Conservation (phyloP, 2,329 filamentous ascomycete genomes). For the Coleophoma cylindrospora region DNA sequence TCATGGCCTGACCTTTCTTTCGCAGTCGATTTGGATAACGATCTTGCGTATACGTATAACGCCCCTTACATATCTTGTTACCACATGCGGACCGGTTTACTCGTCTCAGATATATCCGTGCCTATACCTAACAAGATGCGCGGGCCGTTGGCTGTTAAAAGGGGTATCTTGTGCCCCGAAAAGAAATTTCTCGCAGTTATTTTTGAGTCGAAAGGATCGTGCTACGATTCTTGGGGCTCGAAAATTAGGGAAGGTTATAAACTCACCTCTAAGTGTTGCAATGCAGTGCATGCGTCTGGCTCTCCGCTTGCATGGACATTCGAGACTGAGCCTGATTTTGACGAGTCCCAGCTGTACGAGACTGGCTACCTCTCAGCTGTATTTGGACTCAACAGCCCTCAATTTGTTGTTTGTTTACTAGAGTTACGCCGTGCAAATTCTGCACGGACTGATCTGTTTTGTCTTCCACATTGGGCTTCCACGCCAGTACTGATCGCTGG, state of each 20-base stretch:
- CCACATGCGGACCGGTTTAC: conserved; percentile 1
- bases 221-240: background rate
- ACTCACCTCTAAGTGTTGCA: background rate
- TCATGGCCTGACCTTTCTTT: background rate
- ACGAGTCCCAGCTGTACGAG: background rate
- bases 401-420: conserved; percentile 2
- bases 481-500: background rate
- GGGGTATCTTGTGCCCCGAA: background rate
- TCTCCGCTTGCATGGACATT: background rate
- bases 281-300: background rate
- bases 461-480: background rate
- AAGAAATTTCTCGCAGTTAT: background rate
- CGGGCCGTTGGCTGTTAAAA: background rate
- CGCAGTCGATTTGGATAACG: background rate
- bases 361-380: background rate
- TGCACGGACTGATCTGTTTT: conserved; percentile 1
- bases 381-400: background rate
- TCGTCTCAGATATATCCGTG: background rate
- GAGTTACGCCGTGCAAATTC: background rate
- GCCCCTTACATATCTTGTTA: conserved; percentile 2
- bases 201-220: background rate
- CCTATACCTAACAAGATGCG: background rate
- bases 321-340: background rate
- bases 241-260: background rate
- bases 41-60: conserved; percentile 2